Evolutionary conservation across 2,329 filamentous ascomycete species (phyloP).

Genomic region (Hypocreales sp.): DNA sequence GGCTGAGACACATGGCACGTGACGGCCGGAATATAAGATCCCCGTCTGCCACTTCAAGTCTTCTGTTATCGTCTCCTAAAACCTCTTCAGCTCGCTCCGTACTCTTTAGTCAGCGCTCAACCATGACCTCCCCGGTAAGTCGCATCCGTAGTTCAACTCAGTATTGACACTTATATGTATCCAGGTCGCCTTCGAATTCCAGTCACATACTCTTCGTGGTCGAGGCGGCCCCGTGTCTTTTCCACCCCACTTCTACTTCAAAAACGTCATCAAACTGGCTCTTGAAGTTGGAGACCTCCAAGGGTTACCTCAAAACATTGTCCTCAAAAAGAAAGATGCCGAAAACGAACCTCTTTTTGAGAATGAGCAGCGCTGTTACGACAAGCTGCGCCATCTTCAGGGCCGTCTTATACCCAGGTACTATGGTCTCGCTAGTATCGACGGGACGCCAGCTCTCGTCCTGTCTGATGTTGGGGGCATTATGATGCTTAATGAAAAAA

Average conservation of each 20-base stretch:
- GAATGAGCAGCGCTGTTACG: background rate
- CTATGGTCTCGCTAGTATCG: constrained; percentile 1
- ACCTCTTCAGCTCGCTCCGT: background rate
- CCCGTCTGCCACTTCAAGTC: background rate
- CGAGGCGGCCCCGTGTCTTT: background rate
- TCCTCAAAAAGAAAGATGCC: background rate
- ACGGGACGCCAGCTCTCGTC: constrained; percentile 1
- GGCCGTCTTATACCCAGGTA: constrained; percentile 1
- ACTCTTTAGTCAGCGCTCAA: background rate
- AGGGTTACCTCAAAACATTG: background rate
- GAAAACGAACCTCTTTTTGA: background rate
- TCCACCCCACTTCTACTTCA: background rate
- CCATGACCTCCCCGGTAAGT: background rate
- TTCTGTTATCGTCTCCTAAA: background rate
- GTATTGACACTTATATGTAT: background rate
- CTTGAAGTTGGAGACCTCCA: background rate
- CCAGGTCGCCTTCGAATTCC: background rate
- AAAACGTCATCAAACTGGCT: background rate
- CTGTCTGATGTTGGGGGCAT: constrained; percentile 1
- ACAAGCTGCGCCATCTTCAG: constrained; percentile 1
- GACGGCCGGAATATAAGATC: background rate
- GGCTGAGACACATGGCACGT: background rate
- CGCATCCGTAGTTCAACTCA: background rate
- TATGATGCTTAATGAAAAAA: constrained; percentile 1
- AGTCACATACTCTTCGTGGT: background rate